Evolutionary conservation across 768 basidiomycete species (phyloP).

Genomic region (Mycena galericulata): DNA sequence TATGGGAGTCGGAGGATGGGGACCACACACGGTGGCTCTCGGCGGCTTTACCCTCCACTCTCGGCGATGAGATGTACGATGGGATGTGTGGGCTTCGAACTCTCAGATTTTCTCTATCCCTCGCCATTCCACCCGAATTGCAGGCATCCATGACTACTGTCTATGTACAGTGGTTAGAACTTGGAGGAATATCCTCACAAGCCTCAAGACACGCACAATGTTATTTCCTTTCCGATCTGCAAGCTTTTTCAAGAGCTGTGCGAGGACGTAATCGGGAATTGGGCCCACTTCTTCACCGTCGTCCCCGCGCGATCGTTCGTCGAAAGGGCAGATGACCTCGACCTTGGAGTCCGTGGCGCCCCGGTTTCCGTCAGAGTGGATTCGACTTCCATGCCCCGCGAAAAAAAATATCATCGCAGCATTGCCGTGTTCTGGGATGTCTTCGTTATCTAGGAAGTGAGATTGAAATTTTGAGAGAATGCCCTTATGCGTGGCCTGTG

Average conservation of each 20-base stretch:
- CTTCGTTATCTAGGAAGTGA: neutral
- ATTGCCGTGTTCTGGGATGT: neutral
- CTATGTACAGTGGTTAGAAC: neutral
- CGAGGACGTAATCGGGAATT: neutral
- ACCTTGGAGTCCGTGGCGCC: neutral
- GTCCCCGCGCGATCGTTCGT: neutral
- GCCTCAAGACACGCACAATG: neutral
- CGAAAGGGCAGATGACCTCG: neutral
- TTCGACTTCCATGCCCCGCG: neutral
- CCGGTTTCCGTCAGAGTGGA: neutral
- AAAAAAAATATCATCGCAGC: neutral
- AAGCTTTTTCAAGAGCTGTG: neutral
- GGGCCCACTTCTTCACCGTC: neutral
- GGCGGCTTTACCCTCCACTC: too few relatives aligned
- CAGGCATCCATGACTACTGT: neutral
- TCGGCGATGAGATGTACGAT: neutral
- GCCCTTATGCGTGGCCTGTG: neutral
- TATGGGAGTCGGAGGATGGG: neutral
- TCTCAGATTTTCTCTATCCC: neutral
- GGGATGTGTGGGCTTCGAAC: neutral
- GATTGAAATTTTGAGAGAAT: neutral
- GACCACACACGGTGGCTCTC: neutral
- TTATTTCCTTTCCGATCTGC: neutral
- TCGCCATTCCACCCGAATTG: neutral
- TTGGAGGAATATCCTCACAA: neutral